A percentile compares a stretch with the other conserved stretches of the same genome.
These are phyloP conservation scores for Sporothrix brunneoviolacea DNA, from an alignment of 2,329 filamentous ascomycete genomes.

Conservation along the genomic window DNA sequence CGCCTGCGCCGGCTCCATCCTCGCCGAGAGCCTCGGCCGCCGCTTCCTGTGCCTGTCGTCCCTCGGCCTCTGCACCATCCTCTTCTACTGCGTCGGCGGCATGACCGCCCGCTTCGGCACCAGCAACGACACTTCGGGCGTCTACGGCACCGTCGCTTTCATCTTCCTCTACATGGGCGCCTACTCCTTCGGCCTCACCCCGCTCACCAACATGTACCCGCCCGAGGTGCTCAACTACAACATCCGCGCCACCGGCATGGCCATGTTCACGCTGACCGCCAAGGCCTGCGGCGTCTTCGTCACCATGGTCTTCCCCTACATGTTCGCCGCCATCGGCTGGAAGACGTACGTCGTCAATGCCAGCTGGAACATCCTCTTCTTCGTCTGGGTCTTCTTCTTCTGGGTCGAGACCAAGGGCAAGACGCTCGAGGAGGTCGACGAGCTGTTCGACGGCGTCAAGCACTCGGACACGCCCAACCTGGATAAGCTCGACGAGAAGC, in stretches of 20 bases:
- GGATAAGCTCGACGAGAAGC: background rate
- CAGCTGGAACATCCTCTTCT: slow-evolving; percentile 31
- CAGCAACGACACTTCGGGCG: background rate
- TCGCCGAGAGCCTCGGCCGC: slow-evolving; percentile 21
- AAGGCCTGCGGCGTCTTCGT: slow-evolving; percentile 40
- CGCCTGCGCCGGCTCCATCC: slow-evolving; percentile 19
- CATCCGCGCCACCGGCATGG: slow-evolving; percentile 34
- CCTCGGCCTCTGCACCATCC: slow-evolving; percentile 23
- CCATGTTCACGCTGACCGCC: slow-evolving; percentile 36
- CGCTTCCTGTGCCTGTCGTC: slow-evolving; percentile 33
- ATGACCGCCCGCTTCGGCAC: slow-evolving; percentile 37
- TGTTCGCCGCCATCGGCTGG: slow-evolving; percentile 41
- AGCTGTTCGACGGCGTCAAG: slow-evolving; percentile 34
- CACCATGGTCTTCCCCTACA: slow-evolving; percentile 37
- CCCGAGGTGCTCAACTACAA: slow-evolving; percentile 34
- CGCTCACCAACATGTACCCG: slow-evolving; percentile 39
- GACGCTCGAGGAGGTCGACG: slow-evolving; percentile 32
- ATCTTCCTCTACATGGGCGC: slow-evolving; percentile 49
- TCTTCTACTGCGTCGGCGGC: slow-evolving; percentile 26
- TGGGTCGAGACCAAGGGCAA: background rate
- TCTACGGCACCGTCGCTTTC: slow-evolving; percentile 34
- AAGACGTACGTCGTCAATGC: slow-evolving; percentile 44
- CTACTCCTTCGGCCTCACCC: slow-evolving; percentile 44
- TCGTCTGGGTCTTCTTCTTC: background rate
- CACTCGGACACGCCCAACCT: slow-evolving; percentile 29